phyloP scores from a whole-genome alignment of 352 stramenopile species.

The Blastocystis sp. region DNA sequence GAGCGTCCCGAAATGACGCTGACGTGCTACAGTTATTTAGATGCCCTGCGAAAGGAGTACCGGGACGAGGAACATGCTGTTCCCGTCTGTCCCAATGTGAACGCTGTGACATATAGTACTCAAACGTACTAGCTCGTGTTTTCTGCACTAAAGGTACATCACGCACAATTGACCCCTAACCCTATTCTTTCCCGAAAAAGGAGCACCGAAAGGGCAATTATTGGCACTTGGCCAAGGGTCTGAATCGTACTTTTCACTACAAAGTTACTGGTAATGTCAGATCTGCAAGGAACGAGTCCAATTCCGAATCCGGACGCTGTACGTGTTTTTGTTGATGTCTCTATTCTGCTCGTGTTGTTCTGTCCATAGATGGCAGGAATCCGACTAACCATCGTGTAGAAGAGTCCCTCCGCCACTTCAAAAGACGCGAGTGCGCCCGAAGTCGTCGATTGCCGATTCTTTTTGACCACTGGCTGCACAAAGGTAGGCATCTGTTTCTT shows the following conservation, averaged over 20 bases:
- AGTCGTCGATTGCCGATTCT: slow-evolving; percentile 46
- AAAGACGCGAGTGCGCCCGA: background rate
- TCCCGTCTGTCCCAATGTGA: background rate
- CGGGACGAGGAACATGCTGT: background rate
- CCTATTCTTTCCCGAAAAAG: background rate
- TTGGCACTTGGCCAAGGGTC: background rate
- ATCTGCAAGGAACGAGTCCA: background rate
- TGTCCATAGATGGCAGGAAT: too few species aligned
- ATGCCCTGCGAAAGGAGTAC: background rate
- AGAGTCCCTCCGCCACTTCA: background rate
- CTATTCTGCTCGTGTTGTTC: background rate
- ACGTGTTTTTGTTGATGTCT: background rate
- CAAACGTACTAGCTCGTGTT: too few species aligned
- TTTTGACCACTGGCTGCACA: slow-evolving; percentile 55
- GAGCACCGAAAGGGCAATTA: background rate
- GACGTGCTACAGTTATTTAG: slow-evolving; percentile 54
- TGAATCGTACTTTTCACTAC: background rate
- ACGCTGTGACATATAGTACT: background rate
- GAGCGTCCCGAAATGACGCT: slow-evolving; percentile 30
- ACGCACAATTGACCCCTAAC: background rate
- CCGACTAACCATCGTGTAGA: slow-evolving; percentile 3
- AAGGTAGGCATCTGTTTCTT: slow-evolving; percentile 4
- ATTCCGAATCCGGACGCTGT: background rate
- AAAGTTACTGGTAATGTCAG: background rate
- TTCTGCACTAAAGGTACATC: background rate